Percentiles rank a stretch among this genome's conserved stretches.
phyloP scores from a whole-genome alignment of 2,329 filamentous ascomycete genomes.

The Apiospora koreana region DNA sequence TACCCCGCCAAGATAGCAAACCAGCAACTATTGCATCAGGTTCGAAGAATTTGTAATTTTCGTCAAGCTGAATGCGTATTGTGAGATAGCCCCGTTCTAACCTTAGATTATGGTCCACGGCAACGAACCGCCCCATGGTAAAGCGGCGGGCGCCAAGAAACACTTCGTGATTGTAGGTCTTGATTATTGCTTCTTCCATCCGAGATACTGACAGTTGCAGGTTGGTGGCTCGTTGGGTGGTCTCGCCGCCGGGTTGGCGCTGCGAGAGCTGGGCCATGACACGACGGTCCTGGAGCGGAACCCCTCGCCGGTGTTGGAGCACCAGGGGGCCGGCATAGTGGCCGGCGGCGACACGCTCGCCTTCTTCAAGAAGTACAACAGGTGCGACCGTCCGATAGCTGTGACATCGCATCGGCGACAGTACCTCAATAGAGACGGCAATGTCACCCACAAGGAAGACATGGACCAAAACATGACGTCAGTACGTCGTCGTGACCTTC shows the following conservation, averaged over 20 bases:
- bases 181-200: neutral
- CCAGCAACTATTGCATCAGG: neutral
- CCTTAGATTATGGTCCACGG: neutral
- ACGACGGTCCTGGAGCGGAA: conserved; percentile 47
- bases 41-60: neutral
- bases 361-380: conserved; percentile 43
- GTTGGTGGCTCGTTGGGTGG: conserved; percentile 45
- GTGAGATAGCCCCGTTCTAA: neutral
- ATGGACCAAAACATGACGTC: conserved; percentile 46
- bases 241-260: conserved; percentile 39
- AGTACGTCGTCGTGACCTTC: neutral
- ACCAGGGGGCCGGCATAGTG: conserved; percentile 50
- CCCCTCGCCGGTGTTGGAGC: conserved; percentile 42
- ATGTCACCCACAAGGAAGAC: conserved; percentile 33
- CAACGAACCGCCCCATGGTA: neutral
- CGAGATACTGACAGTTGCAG: conserved; percentile 19
- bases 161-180: conserved; percentile 11
- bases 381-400: conserved; percentile 33
- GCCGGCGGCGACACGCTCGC: conserved; percentile 43
- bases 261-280: conserved; percentile 42
- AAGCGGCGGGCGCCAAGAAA: neutral
- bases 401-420: conserved; percentile 33
- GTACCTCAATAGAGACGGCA: conserved; percentile 35
- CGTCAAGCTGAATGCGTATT: neutral
- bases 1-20: neutral